Evolutionary conservation across 2,329 filamentous ascomycete genomes (phyloP).

Genomic region (Xylariaceae sp.): DNA sequence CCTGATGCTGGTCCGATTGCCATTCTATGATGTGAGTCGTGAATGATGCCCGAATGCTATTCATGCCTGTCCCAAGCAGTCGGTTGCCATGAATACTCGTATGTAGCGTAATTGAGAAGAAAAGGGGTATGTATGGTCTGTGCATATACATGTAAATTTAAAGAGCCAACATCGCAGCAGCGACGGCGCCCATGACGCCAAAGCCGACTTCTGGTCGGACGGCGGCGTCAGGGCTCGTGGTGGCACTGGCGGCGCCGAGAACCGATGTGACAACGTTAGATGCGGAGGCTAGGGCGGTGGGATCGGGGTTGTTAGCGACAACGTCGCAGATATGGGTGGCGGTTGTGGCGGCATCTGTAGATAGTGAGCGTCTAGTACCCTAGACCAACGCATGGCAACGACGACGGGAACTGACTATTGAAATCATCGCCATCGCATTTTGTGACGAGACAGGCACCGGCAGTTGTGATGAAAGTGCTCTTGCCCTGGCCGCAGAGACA

Average conservation of each 20-base stretch:
- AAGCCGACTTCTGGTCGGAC: constrained; percentile 28
- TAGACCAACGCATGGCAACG: not conserved
- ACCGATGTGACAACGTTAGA: constrained; percentile 29
- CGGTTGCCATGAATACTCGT: not conserved
- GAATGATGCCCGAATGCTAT: not conserved
- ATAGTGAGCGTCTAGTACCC: not conserved
- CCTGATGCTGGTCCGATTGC: not conserved
- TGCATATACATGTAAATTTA: constrained; percentile 12
- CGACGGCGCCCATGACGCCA: constrained; percentile 27
- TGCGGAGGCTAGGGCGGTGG: constrained; percentile 29
- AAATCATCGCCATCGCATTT: constrained; percentile 23
- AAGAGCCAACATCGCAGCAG: constrained; percentile 26
- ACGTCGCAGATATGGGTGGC: constrained; percentile 29
- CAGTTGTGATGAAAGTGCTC: constrained; percentile 23
- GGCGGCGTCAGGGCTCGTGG: constrained; percentile 21
- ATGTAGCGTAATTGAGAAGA: not conserved
- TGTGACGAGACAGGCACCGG: constrained; percentile 22
- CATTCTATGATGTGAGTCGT: constrained; percentile 7
- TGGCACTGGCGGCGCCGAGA: constrained; percentile 19
- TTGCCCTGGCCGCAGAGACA: constrained; percentile 29
- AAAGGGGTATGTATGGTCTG: not conserved
- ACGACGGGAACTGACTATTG: constrained; percentile 21
- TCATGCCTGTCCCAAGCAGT: not conserved
- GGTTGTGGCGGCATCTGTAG: constrained; percentile 20
- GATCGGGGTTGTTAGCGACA: constrained; percentile 22